phyloP scores from a whole-genome alignment of 164 flowering plant genomes.

The Pachysandra terminalis region DNA sequence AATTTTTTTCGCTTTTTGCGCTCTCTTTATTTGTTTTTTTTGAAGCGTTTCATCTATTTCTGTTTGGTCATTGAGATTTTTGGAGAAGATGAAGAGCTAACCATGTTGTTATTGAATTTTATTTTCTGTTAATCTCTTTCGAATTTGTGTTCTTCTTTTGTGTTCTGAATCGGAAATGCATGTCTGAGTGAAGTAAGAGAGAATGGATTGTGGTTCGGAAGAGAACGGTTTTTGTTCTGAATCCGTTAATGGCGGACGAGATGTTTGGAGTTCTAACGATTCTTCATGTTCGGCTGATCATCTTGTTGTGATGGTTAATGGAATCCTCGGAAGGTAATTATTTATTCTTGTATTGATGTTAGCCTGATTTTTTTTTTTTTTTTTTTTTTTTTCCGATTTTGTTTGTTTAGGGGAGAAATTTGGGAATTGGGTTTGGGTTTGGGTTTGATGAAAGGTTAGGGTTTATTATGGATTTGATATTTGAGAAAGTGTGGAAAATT shows the following conservation, averaged over 20 bases:
- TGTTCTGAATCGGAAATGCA: not conserved
- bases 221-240: constrained; percentile 44
- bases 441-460: not conserved
- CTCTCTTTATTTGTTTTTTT: too few relatives aligned
- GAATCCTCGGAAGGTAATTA: constrained; percentile 78
- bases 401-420: not conserved
- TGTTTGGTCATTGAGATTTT: not conserved
- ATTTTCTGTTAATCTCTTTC: not conserved
- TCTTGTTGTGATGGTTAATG: constrained; percentile 88
- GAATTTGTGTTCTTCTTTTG: not conserved
- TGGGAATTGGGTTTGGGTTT: too few relatives aligned
- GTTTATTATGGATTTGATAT: not conserved
- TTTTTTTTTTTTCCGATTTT: not conserved
- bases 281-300: constrained; percentile 71
- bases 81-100: too few relatives aligned
- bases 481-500: not conserved
- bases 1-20: too few relatives aligned
- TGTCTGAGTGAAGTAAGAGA: not conserved
- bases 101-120: not conserved
- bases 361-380: too few relatives aligned
- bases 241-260: constrained; percentile 51
- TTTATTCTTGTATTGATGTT: not conserved
- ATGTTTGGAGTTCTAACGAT: constrained; percentile 55
- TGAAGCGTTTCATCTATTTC: not conserved
- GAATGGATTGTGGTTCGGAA: constrained; percentile 10